phyloP scores from a whole-genome alignment of 371 early-diverging fungal species.

The Mortierella sp. region DNA sequence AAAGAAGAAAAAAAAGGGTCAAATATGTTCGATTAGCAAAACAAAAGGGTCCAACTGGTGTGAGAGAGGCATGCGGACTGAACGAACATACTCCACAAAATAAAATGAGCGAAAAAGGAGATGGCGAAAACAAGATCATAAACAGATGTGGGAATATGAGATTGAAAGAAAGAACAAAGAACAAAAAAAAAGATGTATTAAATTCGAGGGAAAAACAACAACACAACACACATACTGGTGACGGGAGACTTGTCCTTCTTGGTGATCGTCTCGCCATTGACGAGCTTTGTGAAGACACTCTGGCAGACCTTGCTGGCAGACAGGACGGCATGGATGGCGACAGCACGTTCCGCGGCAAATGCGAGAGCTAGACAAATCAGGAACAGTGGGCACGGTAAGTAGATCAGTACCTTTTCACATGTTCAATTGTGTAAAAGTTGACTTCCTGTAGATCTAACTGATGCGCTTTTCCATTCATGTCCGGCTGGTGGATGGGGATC shows the following conservation, averaged over 20 bases:
- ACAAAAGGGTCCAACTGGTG: background rate
- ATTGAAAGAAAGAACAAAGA: background rate
- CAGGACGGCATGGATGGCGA: constrained; percentile 92
- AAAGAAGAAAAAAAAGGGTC: background rate
- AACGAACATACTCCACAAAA: constrained; percentile 2
- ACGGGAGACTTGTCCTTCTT: constrained; percentile 97
- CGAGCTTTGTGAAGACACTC: constrained; percentile 85
- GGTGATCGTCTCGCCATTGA: constrained; percentile 82
- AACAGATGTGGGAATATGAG: constrained; percentile 12
- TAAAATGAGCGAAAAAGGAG: constrained; percentile 11
- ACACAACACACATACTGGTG: constrained; percentile 73
- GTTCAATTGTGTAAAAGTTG: no score
- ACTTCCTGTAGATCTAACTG: background rate
- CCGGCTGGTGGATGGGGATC: background rate
- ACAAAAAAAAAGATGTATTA: constrained; percentile 12
- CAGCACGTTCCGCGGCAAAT: constrained; percentile 78
- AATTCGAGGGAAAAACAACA: background rate
- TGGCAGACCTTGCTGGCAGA: constrained; percentile 89
- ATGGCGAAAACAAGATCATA: constrained; percentile 6
- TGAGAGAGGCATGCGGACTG: background rate
- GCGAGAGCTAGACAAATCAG: constrained; percentile 43
- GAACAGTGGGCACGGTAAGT: background rate
- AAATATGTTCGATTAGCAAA: background rate
- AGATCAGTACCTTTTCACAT: background rate
- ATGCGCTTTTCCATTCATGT: background rate